These are phyloP conservation scores for Eimeria falciformis DNA, from an alignment of 169 alveolate genomes.

Conservation along the genomic window DNA sequence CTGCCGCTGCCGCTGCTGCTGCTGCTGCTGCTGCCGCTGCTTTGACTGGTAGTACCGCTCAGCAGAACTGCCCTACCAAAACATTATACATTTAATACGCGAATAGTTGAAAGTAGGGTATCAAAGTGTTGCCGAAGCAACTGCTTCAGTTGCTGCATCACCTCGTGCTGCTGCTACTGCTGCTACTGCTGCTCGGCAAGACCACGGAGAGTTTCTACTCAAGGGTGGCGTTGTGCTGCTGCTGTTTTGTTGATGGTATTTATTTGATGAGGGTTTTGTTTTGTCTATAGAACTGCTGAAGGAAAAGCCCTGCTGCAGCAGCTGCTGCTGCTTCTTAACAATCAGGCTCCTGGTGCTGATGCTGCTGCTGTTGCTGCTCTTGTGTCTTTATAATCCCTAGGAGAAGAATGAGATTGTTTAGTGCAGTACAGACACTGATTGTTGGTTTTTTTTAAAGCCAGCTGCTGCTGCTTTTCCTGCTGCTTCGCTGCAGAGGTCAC, in stretches of 20 bases:
- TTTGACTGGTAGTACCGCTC: neutral
- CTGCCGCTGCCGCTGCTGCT: slow-evolving; percentile 15
- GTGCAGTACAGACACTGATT: too few species aligned
- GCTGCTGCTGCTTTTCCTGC: neutral
- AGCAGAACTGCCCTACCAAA: too few species aligned
- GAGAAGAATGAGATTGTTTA: neutral
- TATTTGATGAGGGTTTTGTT: neutral
- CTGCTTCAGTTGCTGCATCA: too few species aligned
- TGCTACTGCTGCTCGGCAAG: too few species aligned
- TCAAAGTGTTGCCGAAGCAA: too few species aligned
- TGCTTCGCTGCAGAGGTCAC: neutral
- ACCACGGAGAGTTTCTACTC: too few species aligned
- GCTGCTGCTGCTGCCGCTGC: slow-evolving; percentile 49
- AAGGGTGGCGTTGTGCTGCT: too few species aligned
- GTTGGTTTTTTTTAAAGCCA: too few species aligned
- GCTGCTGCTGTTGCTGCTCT: neutral
- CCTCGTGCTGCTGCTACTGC: too few species aligned
- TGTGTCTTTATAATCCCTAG: neutral
- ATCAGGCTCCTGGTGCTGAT: too few species aligned
- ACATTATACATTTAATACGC: neutral
- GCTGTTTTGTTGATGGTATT: too few species aligned
- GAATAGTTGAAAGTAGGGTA: too few species aligned
- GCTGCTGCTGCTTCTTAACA: neutral
- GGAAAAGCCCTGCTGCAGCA: slow-evolving; percentile 16
- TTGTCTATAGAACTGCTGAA: neutral